phyloP scores from a whole-genome alignment of 163 green algal genomes.

The Dunaliella salina region DNA sequence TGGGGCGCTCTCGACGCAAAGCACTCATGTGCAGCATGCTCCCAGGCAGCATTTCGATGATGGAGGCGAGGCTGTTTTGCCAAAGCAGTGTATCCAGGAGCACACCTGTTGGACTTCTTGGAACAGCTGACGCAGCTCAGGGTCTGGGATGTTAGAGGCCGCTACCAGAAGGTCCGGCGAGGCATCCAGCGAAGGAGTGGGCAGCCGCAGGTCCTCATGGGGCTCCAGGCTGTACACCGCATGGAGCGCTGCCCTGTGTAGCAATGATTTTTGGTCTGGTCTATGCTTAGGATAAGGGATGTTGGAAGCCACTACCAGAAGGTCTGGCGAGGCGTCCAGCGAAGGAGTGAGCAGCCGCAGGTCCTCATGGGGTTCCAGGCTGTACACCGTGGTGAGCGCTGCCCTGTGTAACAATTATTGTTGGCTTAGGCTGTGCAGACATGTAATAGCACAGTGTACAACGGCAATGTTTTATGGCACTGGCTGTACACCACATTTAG shows the following conservation, averaged over 20 bases:
- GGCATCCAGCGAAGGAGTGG: not conserved
- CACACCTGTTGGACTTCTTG: conserved; percentile 8
- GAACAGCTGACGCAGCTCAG: conserved; percentile 3
- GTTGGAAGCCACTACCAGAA: not conserved
- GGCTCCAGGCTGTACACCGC: not conserved
- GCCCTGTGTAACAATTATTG: no score
- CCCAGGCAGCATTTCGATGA: no score
- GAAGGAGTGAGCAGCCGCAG: not conserved
- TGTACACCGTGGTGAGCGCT: no score
- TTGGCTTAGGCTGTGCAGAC: no score
- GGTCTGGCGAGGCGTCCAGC: not conserved
- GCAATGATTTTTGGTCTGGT: no score
- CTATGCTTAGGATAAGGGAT: not conserved
- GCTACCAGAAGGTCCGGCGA: not conserved
- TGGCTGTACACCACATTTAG: no score
- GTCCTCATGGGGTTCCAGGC: not conserved
- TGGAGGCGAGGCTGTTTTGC: no score
- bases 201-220: not conserved
- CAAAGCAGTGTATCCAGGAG: no score
- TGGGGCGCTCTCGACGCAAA: no score
- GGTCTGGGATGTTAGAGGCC: not conserved
- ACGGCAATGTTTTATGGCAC: no score
- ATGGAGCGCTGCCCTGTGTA: not conserved
- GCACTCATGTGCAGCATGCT: no score
- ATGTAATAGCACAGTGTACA: no score